Evolutionary conservation across 2,329 filamentous ascomycete species (phyloP).

Genomic region (Fusarium albosuccineum): DNA sequence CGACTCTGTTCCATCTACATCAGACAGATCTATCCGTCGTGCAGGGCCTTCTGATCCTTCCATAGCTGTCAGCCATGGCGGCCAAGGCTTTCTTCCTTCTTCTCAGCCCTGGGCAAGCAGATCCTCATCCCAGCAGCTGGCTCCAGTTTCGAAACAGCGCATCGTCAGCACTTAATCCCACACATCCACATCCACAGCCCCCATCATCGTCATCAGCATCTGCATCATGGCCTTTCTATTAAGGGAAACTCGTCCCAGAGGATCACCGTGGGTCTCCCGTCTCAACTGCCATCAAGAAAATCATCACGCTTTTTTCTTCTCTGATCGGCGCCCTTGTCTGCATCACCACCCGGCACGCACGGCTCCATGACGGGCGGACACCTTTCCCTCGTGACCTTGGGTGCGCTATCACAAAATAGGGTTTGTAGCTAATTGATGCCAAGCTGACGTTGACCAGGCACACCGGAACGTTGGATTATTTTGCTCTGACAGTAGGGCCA

Average conservation of each 20-base stretch:
- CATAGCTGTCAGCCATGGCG: neutral
- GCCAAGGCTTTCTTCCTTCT: neutral
- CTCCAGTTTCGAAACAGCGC: conserved; percentile 29
- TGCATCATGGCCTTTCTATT: conserved; percentile 21
- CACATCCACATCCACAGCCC: conserved; percentile 26
- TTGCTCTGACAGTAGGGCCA: conserved; percentile 32
- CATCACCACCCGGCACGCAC: conserved; percentile 20
- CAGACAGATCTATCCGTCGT: conserved; percentile 20
- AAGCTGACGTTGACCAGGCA: conserved; percentile 38
- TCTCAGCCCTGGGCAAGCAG: conserved; percentile 23
- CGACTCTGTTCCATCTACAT: conserved; percentile 29
- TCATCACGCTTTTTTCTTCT: neutral
- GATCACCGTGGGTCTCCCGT: too few species aligned
- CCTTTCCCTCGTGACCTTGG: conserved; percentile 11
- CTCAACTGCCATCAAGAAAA: neutral
- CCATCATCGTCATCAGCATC: conserved; percentile 21
- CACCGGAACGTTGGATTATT: conserved; percentile 29
- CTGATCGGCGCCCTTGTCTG: conserved; percentile 2
- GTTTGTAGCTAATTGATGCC: conserved; percentile 25
- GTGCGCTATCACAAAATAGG: conserved; percentile 13
- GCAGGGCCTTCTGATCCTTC: conserved; percentile 3
- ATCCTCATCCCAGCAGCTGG: conserved; percentile 25
- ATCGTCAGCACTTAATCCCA: conserved; percentile 45
- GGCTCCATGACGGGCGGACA: conserved; percentile 19
- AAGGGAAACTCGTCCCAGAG: conserved; percentile 5